Conservation (phyloP, 768 basidiomycete genomes). For the Tubosaeta sp. region DNA sequence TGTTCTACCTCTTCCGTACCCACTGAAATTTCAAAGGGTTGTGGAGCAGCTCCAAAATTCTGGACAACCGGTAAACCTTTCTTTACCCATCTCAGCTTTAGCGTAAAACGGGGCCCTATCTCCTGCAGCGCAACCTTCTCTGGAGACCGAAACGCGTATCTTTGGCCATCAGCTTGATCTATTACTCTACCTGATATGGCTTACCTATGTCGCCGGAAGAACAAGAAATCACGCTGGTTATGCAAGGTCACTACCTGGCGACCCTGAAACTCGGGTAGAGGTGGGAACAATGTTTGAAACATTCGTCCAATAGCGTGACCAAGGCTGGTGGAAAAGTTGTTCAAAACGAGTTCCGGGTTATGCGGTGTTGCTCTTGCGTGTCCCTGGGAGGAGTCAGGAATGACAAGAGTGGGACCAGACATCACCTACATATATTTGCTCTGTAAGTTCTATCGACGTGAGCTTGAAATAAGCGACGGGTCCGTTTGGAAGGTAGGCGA, state of each 20-base stretch:
- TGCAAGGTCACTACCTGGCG: slow-evolving; percentile 96
- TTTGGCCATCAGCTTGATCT: slow-evolving; percentile 27
- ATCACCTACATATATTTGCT: slow-evolving; percentile 73
- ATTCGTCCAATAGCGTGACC: slow-evolving; percentile 92
- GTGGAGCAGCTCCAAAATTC: slow-evolving; percentile 59
- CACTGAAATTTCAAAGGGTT: slow-evolving; percentile 51
- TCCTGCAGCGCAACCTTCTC: slow-evolving; percentile 94
- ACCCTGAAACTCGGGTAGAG: slow-evolving; percentile 91
- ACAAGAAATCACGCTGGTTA: slow-evolving; percentile 96
- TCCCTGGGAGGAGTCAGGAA: slow-evolving; percentile 46
- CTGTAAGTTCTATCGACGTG: slow-evolving; percentile 79
- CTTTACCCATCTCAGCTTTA: slow-evolving; percentile 86
- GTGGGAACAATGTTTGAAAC: slow-evolving; percentile 96
- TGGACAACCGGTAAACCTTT: slow-evolving; percentile 84
- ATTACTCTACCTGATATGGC: slow-evolving; percentile 17
- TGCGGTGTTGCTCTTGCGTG: slow-evolving; percentile 93
- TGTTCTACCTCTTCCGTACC: slow-evolving; percentile 31
- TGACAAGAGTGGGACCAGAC: neutral
- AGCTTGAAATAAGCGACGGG: slow-evolving; percentile 96
- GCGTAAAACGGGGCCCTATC: slow-evolving; percentile 95
- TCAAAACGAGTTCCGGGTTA: slow-evolving; percentile 91
- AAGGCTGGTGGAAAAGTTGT: slow-evolving; percentile 89
- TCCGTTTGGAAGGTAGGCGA: slow-evolving; percentile 86
- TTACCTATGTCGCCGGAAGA: slow-evolving; percentile 92
- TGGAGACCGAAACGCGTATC: slow-evolving; percentile 87